Evolutionary conservation across 371 early-diverging fungal genomes (phyloP).

Genomic region (Lichtheimia ornata): DNA sequence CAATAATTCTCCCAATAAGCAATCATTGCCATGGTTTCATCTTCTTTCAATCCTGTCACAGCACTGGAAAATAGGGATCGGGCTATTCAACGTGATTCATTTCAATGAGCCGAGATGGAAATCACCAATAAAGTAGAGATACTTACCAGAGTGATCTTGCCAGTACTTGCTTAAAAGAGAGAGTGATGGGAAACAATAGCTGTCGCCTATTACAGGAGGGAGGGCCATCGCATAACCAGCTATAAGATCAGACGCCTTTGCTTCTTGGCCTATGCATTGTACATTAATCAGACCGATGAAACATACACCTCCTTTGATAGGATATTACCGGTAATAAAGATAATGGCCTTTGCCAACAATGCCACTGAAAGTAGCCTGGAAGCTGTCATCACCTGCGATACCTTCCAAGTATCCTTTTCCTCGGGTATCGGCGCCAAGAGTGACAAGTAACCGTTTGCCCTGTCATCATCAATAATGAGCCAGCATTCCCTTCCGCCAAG

Average conservation of each 20-base stretch:
- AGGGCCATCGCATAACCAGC: slow-evolving; percentile 55
- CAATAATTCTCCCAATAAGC: slow-evolving; percentile 68
- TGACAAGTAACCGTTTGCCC: slow-evolving; percentile 60
- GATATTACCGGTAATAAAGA: slow-evolving; percentile 34
- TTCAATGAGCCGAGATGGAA: not conserved
- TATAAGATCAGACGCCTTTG: slow-evolving; percentile 45
- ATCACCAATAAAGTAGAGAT: not conserved
- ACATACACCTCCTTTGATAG: not conserved
- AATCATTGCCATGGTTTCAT: slow-evolving; percentile 49
- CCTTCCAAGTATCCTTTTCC: slow-evolving; percentile 52
- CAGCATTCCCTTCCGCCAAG: too few relatives aligned
- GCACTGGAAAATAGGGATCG: slow-evolving; percentile 48
- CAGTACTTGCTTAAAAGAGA: slow-evolving; percentile 80
- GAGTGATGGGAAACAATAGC: slow-evolving; percentile 69
- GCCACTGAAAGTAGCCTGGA: slow-evolving; percentile 59
- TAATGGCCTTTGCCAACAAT: slow-evolving; percentile 54
- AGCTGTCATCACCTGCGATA: slow-evolving; percentile 67
- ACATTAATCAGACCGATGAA: slow-evolving; percentile 7
- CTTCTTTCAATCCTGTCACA: slow-evolving; percentile 38
- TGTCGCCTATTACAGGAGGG: slow-evolving; percentile 52
- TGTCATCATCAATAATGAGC: not conserved
- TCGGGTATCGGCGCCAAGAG: slow-evolving; percentile 47
- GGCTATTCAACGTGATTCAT: slow-evolving; percentile 17
- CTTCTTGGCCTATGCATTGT: slow-evolving; percentile 40
- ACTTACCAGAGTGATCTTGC: slow-evolving; percentile 81